phyloP scores from a whole-genome alignment of 208 protist species.

The Crithidia mellificae region DNA sequence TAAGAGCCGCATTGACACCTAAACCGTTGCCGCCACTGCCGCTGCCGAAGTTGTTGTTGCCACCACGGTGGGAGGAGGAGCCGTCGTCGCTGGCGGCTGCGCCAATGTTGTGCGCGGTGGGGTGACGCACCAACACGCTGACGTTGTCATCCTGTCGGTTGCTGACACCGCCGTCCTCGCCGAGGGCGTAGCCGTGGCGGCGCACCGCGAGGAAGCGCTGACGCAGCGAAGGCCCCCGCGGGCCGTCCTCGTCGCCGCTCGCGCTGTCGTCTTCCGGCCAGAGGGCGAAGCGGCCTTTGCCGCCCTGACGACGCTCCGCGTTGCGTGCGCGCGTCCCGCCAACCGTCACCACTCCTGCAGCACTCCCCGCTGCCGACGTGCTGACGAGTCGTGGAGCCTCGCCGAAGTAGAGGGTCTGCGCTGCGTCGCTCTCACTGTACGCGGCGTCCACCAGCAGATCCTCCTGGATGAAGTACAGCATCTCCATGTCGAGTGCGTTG shows the following conservation, averaged over 20 bases:
- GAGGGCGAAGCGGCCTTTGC: background rate
- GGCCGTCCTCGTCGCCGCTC: background rate
- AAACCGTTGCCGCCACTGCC: background rate
- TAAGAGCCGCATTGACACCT: no score
- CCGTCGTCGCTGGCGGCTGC: conserved; percentile 5
- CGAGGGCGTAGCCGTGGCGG: conserved; percentile 25
- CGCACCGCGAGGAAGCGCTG: conserved; percentile 26
- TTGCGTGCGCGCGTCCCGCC: background rate
- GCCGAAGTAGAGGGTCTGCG: conserved; percentile 50
- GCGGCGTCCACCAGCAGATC: conserved; percentile 70
- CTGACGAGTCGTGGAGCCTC: conserved; percentile 35
- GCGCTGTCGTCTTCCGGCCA: conserved; percentile 10
- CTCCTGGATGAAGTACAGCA: conserved; percentile 75
- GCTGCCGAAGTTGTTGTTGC: background rate
- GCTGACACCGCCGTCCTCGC: conserved; percentile 4
- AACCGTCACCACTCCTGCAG: background rate
- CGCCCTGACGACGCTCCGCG: background rate
- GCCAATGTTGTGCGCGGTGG: background rate
- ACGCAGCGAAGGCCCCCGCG: conserved; percentile 15
- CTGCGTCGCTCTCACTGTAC: conserved; percentile 39
- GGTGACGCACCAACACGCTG: conserved; percentile 19
- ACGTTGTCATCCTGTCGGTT: conserved; percentile 8
- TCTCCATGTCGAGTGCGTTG: conserved; percentile 58
- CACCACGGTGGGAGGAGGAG: background rate
- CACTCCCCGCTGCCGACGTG: no score